Base-by-base conservation (phyloP, 2,329 filamentous ascomycete species). In the Periconia sp. region DNA sequence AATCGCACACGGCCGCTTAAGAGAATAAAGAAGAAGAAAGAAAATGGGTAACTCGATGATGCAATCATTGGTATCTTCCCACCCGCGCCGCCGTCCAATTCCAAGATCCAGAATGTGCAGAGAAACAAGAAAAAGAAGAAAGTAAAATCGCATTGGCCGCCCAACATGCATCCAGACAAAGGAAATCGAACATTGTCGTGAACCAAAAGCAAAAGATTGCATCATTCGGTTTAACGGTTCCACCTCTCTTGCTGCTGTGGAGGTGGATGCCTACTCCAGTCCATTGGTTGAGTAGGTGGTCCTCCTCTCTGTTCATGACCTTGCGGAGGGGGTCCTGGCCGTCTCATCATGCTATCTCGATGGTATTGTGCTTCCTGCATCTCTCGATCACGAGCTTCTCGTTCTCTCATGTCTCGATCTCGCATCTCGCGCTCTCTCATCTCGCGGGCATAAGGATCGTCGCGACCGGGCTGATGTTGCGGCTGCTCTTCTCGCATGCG, bases 401-500 rank as follows among this genome's bases (percentile, higher is more conserved):
- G 13, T 9, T 50, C 47, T 15, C 47, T 17, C n/a, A 49, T 43
- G 13, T 49, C 47, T n/a, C 48, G 48, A 13, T 51, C 49, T 3
- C 63, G 57, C 33, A 47, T 31, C 13, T 52, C 35, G 11, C 44
- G 33, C n/a, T 52, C 50, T 35, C 44, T 47, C 41, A 50, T 37
- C 10, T 50, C 40, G n/a, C 42, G 43, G 15, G 18, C 27, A n/a
- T 42, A 45, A 41, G 33, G 23, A 14, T 70, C 65, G 6, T 71
- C 66, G 11, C 59, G 60, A 11, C 58, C 57, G 51, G 65, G 54
- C 1, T 56, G 58, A 7, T 57, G 60, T 31, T 64, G 64, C 49
- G 66, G 65, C 27, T 57, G 60, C 14, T 70, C 67, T 47, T 70
- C 69, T 33, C 65, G 67, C 9, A 70, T 62, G 23, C 68, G 67